phyloP scores from a whole-genome alignment of 2,329 filamentous ascomycete genomes.

The Pyrenophora seminiperda region DNA sequence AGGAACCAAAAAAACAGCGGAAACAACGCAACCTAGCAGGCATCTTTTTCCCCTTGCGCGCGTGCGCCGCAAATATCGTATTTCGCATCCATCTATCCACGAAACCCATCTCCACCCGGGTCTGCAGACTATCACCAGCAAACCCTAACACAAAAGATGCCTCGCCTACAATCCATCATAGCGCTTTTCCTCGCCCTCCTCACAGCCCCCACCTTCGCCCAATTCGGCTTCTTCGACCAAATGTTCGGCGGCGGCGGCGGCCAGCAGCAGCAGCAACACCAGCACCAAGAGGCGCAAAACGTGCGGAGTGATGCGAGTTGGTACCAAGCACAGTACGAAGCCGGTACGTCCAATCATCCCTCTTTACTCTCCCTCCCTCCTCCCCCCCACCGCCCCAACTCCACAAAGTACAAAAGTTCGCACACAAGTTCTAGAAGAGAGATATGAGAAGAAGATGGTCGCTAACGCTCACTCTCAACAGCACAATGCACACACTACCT shows the following conservation, averaged over 20 bases:
- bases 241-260: slow-evolving; percentile 79
- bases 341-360: slow-evolving; percentile 56
- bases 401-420: no score
- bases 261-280: slow-evolving; percentile 60
- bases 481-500: slow-evolving; percentile 93
- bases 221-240: slow-evolving; percentile 98
- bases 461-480: slow-evolving; percentile 44
- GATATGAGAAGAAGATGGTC: background rate
- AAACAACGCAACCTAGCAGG: no score
- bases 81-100: no score
- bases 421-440: no score
- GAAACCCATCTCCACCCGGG: no score
- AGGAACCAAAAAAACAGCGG: no score
- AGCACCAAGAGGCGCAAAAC: slow-evolving; percentile 69
- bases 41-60: no score
- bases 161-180: slow-evolving; percentile 7
- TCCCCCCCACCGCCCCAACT: no score
- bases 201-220: slow-evolving; percentile 69
- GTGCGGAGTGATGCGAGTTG: slow-evolving; percentile 81
- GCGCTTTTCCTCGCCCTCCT: slow-evolving; percentile 54
- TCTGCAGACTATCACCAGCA: no score
- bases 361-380: no score
- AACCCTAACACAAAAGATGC: background rate
- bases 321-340: slow-evolving; percentile 74
- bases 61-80: no score